These are phyloP conservation scores for Jatropha podagrica DNA, from an alignment of 441 rosid genomes.

Conservation along the genomic window DNA sequence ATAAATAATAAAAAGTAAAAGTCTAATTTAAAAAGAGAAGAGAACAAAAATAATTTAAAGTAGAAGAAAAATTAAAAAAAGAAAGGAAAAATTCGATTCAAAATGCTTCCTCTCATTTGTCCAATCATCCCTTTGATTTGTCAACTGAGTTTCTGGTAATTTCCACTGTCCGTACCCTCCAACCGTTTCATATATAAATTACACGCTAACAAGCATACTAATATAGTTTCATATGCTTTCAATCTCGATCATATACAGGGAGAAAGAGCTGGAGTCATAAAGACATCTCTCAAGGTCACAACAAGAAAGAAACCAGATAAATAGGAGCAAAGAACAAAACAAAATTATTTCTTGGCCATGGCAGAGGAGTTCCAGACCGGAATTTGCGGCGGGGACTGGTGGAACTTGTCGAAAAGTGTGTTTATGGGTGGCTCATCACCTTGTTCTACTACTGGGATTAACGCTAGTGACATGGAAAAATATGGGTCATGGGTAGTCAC, in stretches of 20 bases:
- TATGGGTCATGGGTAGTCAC: conserved; percentile 29
- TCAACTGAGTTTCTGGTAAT: conserved; percentile 46
- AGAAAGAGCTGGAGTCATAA: neutral
- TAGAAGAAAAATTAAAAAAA: no score
- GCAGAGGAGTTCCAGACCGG: conserved; percentile 71
- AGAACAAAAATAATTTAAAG: conserved; percentile 7
- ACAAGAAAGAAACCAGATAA: neutral
- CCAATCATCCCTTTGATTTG: conserved; percentile 53
- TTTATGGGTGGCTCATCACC: conserved; percentile 49
- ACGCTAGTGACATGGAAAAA: conserved; percentile 18
- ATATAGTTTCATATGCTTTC: neutral
- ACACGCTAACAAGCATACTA: neutral
- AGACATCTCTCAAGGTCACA: no score
- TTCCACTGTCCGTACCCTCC: conserved; percentile 30
- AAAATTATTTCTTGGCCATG: conserved; percentile 32
- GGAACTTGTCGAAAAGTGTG: conserved; percentile 47
- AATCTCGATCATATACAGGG: neutral
- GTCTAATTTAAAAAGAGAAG: neutral
- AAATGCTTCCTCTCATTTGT: conserved; percentile 41
- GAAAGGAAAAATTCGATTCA: conserved; percentile 39
- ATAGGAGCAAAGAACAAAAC: neutral
- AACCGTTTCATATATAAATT: conserved; percentile 41
- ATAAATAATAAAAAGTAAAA: neutral
- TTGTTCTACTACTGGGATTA: conserved; percentile 35
- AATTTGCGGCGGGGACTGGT: conserved; percentile 66